Base-by-base conservation (phyloP, 2,329 filamentous ascomycete genomes). In the Gliomastix tumulicola region DNA sequence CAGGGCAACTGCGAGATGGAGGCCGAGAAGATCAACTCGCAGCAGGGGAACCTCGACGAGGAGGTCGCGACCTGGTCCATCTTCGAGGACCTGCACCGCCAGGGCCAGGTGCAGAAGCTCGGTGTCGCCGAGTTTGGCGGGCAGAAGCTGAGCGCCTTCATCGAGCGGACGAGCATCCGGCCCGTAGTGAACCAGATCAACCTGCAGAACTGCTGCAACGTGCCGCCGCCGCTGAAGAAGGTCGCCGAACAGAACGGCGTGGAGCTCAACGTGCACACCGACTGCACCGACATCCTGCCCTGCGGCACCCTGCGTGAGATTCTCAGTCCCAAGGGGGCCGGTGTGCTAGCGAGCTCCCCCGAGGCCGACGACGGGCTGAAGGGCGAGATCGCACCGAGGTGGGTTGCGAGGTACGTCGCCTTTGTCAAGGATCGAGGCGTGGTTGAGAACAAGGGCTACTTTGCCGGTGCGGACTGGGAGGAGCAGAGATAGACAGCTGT, bases 371-470 rank as follows among this genome's bases (percentile, higher is more conserved):
- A 66, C 9, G 83, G 84, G 1, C 65, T 94, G 39, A 70, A 74
- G 47, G 89, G 88, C 5, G 80, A 95, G 45, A 73, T 97, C 34
- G 75, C 78, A 40, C 89, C 92, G 20, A 81, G 90, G 56, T 98
- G 92, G 90, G 92, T 97, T 20, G 83, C 90, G 47, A 94, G 97
- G 57, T 98, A 98, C 57, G 96, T 90, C 25, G 92, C 92, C 2
- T 90, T 97, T 40, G 87, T 97, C 28, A 84, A 85, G 58, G 84
- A 97, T 56, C 74, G 92, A 37, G 92, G 92, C 12, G 92, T 98
- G 8, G 90, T 98, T 46, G 92, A 98, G 69, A 95, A 92, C 56
- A 98, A 97, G 68, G 92, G 92, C 7, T 97, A 96, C 61, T 96
- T 96, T 67, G 90, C 90, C 2, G 79, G 81, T 16, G 90, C 89